Base-by-base conservation (phyloP, 2,329 filamentous ascomycete species). In the Paraphoma sp. region DNA sequence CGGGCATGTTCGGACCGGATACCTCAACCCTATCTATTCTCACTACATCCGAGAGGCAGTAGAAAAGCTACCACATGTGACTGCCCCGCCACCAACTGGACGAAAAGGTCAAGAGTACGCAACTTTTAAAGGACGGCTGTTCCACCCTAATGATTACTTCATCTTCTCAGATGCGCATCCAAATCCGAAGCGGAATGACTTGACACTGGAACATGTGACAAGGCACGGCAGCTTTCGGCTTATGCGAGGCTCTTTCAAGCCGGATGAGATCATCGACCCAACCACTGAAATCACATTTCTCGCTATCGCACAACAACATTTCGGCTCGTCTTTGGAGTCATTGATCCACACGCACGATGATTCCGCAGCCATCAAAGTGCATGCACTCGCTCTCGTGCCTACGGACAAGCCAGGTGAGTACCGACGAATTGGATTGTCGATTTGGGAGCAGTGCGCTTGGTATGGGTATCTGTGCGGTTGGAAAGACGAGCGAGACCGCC, bases 361-460 rank as follows among this genome's bases (percentile, higher is more conserved):
- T 1, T 31, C 29, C 6, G 59, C 62, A 45, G 56, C 60, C 1
- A 18, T 61, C 4, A 33, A 57, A 17, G 60, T 67, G 1, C 55
- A 56, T 30, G 38, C 44, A 2, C 40, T 67, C 16, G 64, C 45
- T 10, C 58, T 67, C 3, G 51, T 59, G 9, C 57, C 57, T 3
- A 61, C 52, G 3, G 50, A 31, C 10, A 36, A 42, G 0, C 41
- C 57, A 11, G 48, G 48, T 1, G 55, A 62, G 17, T 69, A 65
- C 42, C 50, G 59, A 12, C 57, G 67, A 2, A 60, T 69, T 3
- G 65, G 67, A 0, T 62, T 67, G 16, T 62, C 54, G 1, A 51
- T 57, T 4, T 68, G 67, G 67, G 57, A 64, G 0, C 56, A 63
- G 11, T 69, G 65, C 40, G 53, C 56, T 0, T 69, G 65, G 67